Evolutionary conservation across 2,329 filamentous ascomycete genomes (phyloP).

Genomic region (Neofusicoccum parvum): DNA sequence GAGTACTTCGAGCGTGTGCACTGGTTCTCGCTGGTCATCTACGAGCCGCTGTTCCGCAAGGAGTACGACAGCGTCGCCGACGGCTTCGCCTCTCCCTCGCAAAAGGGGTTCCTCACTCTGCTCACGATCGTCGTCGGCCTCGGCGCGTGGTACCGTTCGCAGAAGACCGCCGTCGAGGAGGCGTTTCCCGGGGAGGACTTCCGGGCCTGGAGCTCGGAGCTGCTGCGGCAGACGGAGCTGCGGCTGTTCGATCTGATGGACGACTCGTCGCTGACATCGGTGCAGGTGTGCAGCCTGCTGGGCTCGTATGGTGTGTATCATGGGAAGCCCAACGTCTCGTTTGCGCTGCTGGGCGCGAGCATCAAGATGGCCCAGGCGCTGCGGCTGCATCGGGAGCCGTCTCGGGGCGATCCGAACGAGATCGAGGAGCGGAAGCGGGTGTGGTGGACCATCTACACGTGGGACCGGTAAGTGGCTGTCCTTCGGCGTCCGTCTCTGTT

Average conservation of each 20-base stretch:
- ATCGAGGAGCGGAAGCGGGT: slow-evolving; percentile 43
- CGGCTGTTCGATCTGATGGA: slow-evolving; percentile 47
- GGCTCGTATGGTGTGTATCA: slow-evolving; percentile 48
- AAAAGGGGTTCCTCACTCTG: slow-evolving; percentile 42
- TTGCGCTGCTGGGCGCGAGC: slow-evolving; percentile 42
- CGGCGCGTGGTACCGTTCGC: slow-evolving; percentile 42
- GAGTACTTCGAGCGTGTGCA: slow-evolving; percentile 47
- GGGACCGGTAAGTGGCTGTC: slow-evolving; percentile 33
- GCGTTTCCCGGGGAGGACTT: slow-evolving; percentile 22
- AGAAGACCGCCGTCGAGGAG: slow-evolving; percentile 25
- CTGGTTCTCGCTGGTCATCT: slow-evolving; percentile 50
- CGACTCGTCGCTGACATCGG: slow-evolving; percentile 39
- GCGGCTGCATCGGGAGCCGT: slow-evolving; percentile 35
- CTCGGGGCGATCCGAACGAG: slow-evolving; percentile 27
- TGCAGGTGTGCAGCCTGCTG: slow-evolving; percentile 44
- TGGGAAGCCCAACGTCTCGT: slow-evolving; percentile 44
- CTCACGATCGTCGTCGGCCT: slow-evolving; percentile 42
- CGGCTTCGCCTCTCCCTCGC: slow-evolving; percentile 36
- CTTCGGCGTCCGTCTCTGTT: too few species aligned
- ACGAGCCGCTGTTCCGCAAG: slow-evolving; percentile 44
- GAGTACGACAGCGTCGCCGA: slow-evolving; percentile 36
- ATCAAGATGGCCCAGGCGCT: slow-evolving; percentile 41
- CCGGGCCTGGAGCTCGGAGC: slow-evolving; percentile 24
- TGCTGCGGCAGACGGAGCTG: slow-evolving; percentile 35
- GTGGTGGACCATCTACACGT: slow-evolving; percentile 49